These are phyloP conservation scores for Coemansia javaensis DNA, from an alignment of 192 early-diverging fungal genomes.

Conservation along the genomic window DNA sequence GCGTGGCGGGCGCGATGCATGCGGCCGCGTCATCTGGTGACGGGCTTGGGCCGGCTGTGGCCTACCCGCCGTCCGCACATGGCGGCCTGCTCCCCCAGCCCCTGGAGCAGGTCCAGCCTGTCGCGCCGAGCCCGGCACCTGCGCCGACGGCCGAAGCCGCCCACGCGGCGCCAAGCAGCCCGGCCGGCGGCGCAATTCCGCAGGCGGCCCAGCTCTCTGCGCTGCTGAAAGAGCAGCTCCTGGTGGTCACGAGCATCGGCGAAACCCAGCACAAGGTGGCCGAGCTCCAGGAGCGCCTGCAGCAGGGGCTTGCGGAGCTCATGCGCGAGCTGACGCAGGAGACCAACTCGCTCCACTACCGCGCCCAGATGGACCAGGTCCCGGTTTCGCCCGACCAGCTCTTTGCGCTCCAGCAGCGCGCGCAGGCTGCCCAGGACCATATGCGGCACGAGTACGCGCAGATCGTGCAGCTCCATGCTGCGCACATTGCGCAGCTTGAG, in stretches of 20 bases:
- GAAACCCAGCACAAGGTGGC: slow-evolving; percentile 27
- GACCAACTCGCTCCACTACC: slow-evolving; percentile 29
- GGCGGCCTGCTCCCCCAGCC: neutral
- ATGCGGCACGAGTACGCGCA: slow-evolving; percentile 22
- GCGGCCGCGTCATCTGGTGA: neutral
- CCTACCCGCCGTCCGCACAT: neutral
- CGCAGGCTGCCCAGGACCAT: slow-evolving; percentile 19
- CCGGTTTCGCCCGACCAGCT: slow-evolving; percentile 26
- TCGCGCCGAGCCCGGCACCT: neutral
- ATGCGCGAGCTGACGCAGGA: slow-evolving; percentile 42
- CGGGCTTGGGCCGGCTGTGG: neutral
- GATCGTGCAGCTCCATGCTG: slow-evolving; percentile 17
- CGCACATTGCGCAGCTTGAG: slow-evolving; percentile 35
- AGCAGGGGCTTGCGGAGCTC: slow-evolving; percentile 38
- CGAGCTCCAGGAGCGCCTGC: slow-evolving; percentile 24
- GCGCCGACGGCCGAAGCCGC: neutral
- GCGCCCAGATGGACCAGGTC: slow-evolving; percentile 21
- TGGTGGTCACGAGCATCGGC: slow-evolving; percentile 23
- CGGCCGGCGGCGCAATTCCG: neutral
- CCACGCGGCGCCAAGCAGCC: neutral
- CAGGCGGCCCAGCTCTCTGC: slow-evolving; percentile 37
- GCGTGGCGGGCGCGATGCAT: slow-evolving; percentile 16
- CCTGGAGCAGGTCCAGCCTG: neutral
- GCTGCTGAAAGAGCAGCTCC: slow-evolving; percentile 36
- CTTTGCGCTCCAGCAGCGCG: slow-evolving; percentile 36